Evolutionary conservation across 1,284 basidiomycete species (phyloP), one percentile per base, ranked within the genome.

Genomic region (Tranzscheliella williamsii): DNA sequence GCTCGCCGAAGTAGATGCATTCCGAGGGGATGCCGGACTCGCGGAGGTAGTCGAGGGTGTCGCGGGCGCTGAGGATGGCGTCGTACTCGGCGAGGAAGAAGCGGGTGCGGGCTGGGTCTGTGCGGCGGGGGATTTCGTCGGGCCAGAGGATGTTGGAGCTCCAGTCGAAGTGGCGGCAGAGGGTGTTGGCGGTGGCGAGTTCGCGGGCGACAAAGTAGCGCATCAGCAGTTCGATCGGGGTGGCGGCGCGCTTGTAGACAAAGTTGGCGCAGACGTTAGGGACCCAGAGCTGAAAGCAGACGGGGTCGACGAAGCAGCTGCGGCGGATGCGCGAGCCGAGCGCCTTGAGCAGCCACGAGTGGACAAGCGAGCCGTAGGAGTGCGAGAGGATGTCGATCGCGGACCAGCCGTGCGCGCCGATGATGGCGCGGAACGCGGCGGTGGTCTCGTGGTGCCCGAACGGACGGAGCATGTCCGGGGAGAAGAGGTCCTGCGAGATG

Each of bases 131-230:
- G 23, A 73, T 67, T 39, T 75, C 70, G 39, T 71, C 55, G 4
- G 70, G 67, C 60, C 75, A 71, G 4, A 78, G 45, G 29, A 74
- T 63, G 33, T 68, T 70, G 41, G 52, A 54, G 16, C 49, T 37
- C 72, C 72, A 74, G 40, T 75, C 66, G 48, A 74, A 74, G 50
- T 75, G 51, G 16, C 72, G 48, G 38, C 45, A 65, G 4, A 74
- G 55, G 21, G 64, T 57, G 34, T 70, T 68, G 2, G 72, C 70
- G 2, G 57, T 70, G 5, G 65, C 72, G 3, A 67, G 36, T 33
- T 75, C 70, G 13, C 61, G 42, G 3, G 57, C 69, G 21, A 67
- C 70, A 64, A 72, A 73, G 54, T 73, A 72, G 12, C 72, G 56
- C 68, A 74, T 60, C 12, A 72, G 51, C 15, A 56, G 43, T 42